Evolutionary conservation across 1,139 yeast genomes (phyloP).

Genomic region (Casaregolazyma suthepensis): DNA sequence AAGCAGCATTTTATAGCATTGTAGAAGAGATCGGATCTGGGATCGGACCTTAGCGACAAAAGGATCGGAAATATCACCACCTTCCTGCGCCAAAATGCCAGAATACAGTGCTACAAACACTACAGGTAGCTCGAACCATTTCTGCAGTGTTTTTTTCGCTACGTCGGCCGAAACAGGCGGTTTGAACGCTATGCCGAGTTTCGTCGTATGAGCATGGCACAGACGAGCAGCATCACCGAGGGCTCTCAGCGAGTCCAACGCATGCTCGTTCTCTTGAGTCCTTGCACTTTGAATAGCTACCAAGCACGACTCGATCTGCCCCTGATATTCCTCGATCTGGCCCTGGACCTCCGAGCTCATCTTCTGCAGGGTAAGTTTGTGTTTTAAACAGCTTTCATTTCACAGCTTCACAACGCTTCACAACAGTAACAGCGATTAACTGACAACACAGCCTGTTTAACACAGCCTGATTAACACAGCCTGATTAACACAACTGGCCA

Average conservation of each 20-base stretch:
- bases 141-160: constrained; percentile 49
- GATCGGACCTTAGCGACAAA: constrained; percentile 4
- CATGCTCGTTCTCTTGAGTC: neutral
- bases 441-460: neutral
- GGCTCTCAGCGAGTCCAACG: constrained; percentile 36
- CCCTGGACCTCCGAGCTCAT: neutral
- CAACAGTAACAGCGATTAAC: neutral
- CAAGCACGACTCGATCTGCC: neutral
- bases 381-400: neutral
- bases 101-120: constrained; percentile 16
- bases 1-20: constrained; percentile 1
- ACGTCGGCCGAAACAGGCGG: constrained; percentile 51
- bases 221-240: constrained; percentile 51
- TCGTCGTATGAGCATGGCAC: constrained; percentile 72
- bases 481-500: neutral
- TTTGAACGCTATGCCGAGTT: constrained; percentile 68
- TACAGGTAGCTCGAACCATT: constrained; percentile 37
- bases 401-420: neutral
- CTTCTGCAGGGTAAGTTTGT: neutral
- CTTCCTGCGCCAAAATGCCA: constrained; percentile 14
- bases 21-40: constrained; percentile 1
- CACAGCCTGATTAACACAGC: too few species aligned
- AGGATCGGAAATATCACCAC: constrained; percentile 9
- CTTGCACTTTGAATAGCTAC: neutral
- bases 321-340: neutral